A percentile compares a stretch with the other conserved stretches of the same genome.
Conservation (phyloP, 306 rosid species). For the Coriaria nepalensis region DNA sequence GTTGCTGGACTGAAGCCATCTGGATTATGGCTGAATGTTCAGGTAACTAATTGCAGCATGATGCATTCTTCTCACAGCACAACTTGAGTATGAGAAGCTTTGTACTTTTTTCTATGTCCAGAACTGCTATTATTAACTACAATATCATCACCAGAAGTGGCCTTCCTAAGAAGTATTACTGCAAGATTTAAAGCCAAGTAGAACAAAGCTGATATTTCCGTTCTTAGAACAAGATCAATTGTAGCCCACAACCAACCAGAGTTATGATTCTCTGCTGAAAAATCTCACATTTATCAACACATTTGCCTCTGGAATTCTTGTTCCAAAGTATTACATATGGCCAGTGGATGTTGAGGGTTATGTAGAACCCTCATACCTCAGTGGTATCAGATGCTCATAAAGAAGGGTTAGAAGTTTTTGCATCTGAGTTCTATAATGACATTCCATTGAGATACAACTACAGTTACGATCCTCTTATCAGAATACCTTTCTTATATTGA, state of each 20-base stretch:
- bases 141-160: slow-evolving; percentile 86
- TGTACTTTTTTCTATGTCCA: slow-evolving; percentile 39
- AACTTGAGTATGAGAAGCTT: slow-evolving; percentile 53
- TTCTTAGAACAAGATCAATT: slow-evolving; percentile 23
- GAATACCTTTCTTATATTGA: slow-evolving; percentile 58
- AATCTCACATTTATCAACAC: slow-evolving; percentile 72
- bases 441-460: slow-evolving; percentile 40
- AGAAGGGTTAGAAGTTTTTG: slow-evolving; percentile 57
- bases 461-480: slow-evolving; percentile 72
- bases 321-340: slow-evolving; percentile 72
- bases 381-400: slow-evolving; percentile 76
- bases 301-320: slow-evolving; percentile 77
- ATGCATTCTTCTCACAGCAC: slow-evolving; percentile 52
- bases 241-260: slow-evolving; percentile 64
- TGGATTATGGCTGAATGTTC: slow-evolving; percentile 74
- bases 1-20: slow-evolving; percentile 18
- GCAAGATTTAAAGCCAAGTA: slow-evolving; percentile 37
- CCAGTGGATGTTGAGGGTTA: slow-evolving; percentile 38
- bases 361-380: slow-evolving; percentile 47
- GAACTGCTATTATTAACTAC: slow-evolving; percentile 25
- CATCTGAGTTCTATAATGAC: slow-evolving; percentile 54
- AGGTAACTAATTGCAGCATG: slow-evolving; percentile 70
- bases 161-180: slow-evolving; percentile 52
- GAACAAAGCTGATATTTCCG: slow-evolving; percentile 60
- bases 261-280: slow-evolving; percentile 46